These are phyloP conservation scores for Durotheca rogersii DNA, from an alignment of 495 filamentous ascomycete species.

Conservation along the genomic window DNA sequence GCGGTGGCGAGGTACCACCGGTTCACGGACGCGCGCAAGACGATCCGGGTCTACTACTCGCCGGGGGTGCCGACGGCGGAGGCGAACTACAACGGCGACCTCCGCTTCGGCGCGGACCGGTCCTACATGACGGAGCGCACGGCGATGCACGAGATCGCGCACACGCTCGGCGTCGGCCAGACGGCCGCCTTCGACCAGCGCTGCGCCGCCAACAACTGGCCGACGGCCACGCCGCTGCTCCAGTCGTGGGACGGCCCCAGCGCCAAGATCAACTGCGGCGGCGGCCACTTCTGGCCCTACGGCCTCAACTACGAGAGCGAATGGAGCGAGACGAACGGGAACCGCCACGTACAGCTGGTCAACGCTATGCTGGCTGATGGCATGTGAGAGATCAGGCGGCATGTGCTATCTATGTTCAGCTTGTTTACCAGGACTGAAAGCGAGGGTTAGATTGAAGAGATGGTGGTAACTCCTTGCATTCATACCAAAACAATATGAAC, in stretches of 20 bases:
- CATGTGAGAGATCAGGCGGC: slow-evolving; percentile 11
- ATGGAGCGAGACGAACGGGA: slow-evolving; percentile 43
- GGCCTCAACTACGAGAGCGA: slow-evolving; percentile 47
- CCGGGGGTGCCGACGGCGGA: slow-evolving; percentile 45
- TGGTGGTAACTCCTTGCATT: too few species aligned
- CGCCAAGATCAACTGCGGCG: slow-evolving; percentile 47
- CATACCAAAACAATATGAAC: too few species aligned
- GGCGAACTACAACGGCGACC: slow-evolving; percentile 46
- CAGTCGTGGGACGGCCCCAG: slow-evolving; percentile 38
- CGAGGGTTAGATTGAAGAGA: too few species aligned
- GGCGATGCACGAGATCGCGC: slow-evolving; percentile 48
- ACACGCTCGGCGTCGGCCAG: slow-evolving; percentile 47
- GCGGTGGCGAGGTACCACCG: slow-evolving; percentile 41
- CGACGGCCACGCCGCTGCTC: slow-evolving; percentile 39
- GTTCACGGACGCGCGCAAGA: slow-evolving; percentile 37
- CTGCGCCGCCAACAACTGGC: slow-evolving; percentile 42
- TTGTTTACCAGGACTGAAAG: too few species aligned
- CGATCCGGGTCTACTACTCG: slow-evolving; percentile 39
- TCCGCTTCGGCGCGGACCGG: slow-evolving; percentile 45
- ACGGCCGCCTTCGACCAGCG: slow-evolving; percentile 39
- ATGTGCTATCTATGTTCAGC: too few species aligned
- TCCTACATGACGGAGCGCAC: slow-evolving; percentile 50
- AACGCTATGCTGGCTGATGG: slow-evolving; percentile 41
- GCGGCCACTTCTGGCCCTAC: slow-evolving; percentile 47
- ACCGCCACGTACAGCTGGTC: slow-evolving; percentile 41